These are phyloP conservation scores for Gynandropsis gynandra DNA, from an alignment of 345 rosid genomes.

Conservation along the genomic window DNA sequence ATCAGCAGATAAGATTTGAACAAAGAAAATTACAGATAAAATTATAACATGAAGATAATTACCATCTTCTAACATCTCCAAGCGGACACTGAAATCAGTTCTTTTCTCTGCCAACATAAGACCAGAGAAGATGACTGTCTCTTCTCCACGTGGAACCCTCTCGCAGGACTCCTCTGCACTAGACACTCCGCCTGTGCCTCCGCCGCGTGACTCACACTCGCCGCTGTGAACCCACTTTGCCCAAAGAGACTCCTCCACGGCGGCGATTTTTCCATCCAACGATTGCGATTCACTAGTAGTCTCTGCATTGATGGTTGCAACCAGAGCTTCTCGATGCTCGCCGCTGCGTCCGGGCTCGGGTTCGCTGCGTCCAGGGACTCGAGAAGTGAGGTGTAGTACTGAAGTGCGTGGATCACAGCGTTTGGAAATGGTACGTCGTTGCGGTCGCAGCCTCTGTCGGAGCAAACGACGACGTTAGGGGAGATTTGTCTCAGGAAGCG, in stretches of 20 bases:
- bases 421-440: conserved; percentile 71
- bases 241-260: conserved; percentile 68
- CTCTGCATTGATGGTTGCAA: conserved; percentile 65
- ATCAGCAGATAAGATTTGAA: neutral
- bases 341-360: conserved; percentile 35
- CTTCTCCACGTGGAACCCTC: conserved; percentile 85
- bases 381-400: conserved; percentile 44
- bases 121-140: conserved; percentile 52
- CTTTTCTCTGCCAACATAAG: conserved; percentile 83
- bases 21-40: neutral
- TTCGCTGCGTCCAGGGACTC: conserved; percentile 76
- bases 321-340: conserved; percentile 50
- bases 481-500: conserved; percentile 64
- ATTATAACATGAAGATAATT: conserved; percentile 6
- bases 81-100: conserved; percentile 76
- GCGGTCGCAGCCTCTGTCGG: conserved; percentile 73
- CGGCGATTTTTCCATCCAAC: conserved; percentile 44
- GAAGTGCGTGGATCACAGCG: conserved; percentile 58
- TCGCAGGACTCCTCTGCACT: conserved; percentile 50
- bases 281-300: conserved; percentile 53
- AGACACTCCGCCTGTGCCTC: conserved; percentile 86
- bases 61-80: conserved; percentile 64
- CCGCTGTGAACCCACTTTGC: conserved; percentile 64
- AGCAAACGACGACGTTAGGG: conserved; percentile 72
- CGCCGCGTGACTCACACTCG: conserved; percentile 61